Evolutionary conservation across 2,329 filamentous ascomycete species (phyloP), one percentile per base, ranked within the genome.

Genomic region (Metarhizium humberi): DNA sequence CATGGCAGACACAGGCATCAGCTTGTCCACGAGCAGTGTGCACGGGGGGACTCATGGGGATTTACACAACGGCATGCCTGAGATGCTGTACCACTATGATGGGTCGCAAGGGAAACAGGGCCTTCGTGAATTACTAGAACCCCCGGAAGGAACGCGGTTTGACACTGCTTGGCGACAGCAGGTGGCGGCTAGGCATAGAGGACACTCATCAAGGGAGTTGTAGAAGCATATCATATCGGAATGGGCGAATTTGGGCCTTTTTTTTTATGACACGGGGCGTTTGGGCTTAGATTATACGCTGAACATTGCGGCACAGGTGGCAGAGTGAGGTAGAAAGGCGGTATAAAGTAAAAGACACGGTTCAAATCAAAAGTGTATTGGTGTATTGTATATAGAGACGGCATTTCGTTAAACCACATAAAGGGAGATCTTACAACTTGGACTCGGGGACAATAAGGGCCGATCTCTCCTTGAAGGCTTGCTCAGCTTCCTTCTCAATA

Each of bases 401-500:
- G 11, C 45, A 48, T 13, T 16, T 6, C 45, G 45, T 13, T 14
- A 29, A 5, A 13, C 20, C 6, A 0, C 20, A 14, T 30, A 10
- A 25, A 13, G 2, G 18, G 18, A 25, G 4, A 32, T n/a, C n/a
- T 13, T 75, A 86, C 65, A 86, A 69, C 73, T 87, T 88, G 60
- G 82, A 77, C 57, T 77, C 69, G 5, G 79, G 73, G 52, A 74
- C 73, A 58, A 84, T 73, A 51, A 89, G 72, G 30, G 76, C 68
- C 53, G 79, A 74, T 58, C 80, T 81, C 64, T 83, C 80, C 64
- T 73, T 78, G 59, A 92, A 73, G 4, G 86, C 77, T 56, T 81
- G 77, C 67, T 87, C 79, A 0, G 88, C 88, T 69, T 92, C 89
- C 67, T 77, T 84, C 75, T 92, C 88, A 63, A 94, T 92, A 56